Evolutionary conservation across 1,139 yeast species (phyloP).

Genomic region (Geotrichum bryndzae): DNA sequence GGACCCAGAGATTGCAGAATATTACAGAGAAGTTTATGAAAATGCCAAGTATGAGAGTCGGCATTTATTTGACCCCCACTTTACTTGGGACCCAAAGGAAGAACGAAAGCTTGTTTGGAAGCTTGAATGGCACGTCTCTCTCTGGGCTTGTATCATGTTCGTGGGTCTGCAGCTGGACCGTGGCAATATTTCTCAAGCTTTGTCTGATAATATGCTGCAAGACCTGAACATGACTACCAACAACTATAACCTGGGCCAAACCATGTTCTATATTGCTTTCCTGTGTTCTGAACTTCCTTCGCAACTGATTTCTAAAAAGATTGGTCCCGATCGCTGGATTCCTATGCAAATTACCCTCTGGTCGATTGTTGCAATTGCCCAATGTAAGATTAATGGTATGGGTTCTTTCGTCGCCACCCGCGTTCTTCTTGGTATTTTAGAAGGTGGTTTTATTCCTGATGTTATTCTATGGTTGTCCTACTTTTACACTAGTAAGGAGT

Average conservation of each 20-base stretch:
- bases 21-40: slow-evolving; percentile 41
- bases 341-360: slow-evolving; percentile 48
- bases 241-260: slow-evolving; percentile 46
- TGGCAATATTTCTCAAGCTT: slow-evolving; percentile 46
- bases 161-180: slow-evolving; percentile 49
- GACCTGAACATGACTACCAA: slow-evolving; percentile 45
- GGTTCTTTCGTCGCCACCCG: slow-evolving; percentile 41
- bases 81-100: slow-evolving; percentile 45
- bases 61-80: slow-evolving; percentile 42
- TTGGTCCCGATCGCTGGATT: slow-evolving; percentile 53
- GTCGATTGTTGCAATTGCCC: slow-evolving; percentile 47
- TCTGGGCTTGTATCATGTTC: slow-evolving; percentile 46
- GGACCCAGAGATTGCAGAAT: slow-evolving; percentile 42
- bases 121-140: slow-evolving; percentile 41
- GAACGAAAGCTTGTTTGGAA: slow-evolving; percentile 41
- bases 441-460: slow-evolving; percentile 55
- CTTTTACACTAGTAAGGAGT: slow-evolving; percentile 46
- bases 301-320: slow-evolving; percentile 45
- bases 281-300: slow-evolving; percentile 50
- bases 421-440: slow-evolving; percentile 43
- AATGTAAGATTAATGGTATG: slow-evolving; percentile 38
- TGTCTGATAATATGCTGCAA: slow-evolving; percentile 44
- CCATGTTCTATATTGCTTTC: slow-evolving; percentile 43
- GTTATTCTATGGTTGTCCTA: slow-evolving; percentile 48
- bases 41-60: slow-evolving; percentile 43